phyloP scores from a whole-genome alignment of 208 protist genomes.

The Wallacemonas collosoma region DNA sequence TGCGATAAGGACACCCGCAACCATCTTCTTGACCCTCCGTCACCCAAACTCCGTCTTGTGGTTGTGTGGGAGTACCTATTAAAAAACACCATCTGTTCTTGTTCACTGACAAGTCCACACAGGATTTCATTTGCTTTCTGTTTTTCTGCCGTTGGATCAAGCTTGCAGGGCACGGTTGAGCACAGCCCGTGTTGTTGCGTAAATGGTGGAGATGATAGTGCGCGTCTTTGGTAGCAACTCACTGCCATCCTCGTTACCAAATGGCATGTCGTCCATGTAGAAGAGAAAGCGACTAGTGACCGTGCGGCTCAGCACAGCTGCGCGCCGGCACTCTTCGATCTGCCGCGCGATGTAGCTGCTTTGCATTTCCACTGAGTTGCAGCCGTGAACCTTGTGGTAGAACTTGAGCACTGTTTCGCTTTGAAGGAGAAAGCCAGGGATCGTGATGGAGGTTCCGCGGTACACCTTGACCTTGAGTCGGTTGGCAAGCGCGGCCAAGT shows the following conservation, averaged over 20 bases:
- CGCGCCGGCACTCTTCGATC: constrained; percentile 70
- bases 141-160: not conserved
- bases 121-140: not conserved
- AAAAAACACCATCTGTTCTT: not conserved
- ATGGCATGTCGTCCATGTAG: constrained; percentile 80
- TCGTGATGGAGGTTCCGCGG: constrained; percentile 61
- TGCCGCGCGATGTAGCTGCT: constrained; percentile 82
- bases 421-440: constrained; percentile 80
- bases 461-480: constrained; percentile 28
- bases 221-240: constrained; percentile 42
- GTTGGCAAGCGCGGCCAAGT: constrained; percentile 34
- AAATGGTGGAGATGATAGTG: constrained; percentile 69
- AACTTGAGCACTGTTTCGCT: constrained; percentile 72
- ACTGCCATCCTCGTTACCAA: constrained; percentile 61
- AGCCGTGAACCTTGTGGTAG: constrained; percentile 79
- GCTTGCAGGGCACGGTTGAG: constrained; percentile 26
- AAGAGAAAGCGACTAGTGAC: constrained; percentile 78
- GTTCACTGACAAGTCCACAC: not conserved
- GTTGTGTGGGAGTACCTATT: no score
- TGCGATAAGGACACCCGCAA: not conserved
- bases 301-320: constrained; percentile 48
- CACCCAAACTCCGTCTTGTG: no score
- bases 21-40: no score
- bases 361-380: constrained; percentile 82
- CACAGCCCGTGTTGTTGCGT: constrained; percentile 54